Base-by-base conservation (phyloP, 495 filamentous ascomycete genomes). In the Annulohypoxylon moriforme region DNA sequence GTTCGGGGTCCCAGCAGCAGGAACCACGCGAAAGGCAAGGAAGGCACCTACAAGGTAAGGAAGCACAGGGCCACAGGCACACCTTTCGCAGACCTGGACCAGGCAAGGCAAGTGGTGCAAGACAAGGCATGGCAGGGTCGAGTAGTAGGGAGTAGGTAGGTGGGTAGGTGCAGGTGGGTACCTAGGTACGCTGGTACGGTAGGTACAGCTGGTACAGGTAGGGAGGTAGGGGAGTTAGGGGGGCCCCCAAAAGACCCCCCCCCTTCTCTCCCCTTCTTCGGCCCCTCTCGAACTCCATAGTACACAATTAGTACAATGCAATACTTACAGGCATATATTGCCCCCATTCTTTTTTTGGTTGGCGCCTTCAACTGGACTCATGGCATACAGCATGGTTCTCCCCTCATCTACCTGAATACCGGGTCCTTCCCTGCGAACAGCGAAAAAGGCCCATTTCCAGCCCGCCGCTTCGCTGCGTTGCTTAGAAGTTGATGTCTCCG, bases 331-430 rank as follows among this genome's bases (percentile, higher is more conserved):
- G 60, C 61, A 70, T 58, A 70, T 58, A 57, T 61, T 49, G 55
- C 34, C 64, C 56, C 64, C 69, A 58, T 67, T 72, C 20, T 72
- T 64, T 72, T 58, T 44, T 38, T 7, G 38, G 40, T 49, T 63
- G 63, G 63, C 57, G 31, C 34, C 25, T 68, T 69, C 59, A 31
- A 58, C 49, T 47, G 40, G 16, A 69, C 66, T 64, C 53, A 69
- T 73, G 64, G 52, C 57, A 63, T 38, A 60, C 47, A 25, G 55
- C 60, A 69, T 66, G 65, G 71, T 67, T 73, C 55, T 67, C 61
- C 71, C 67, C 66, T 66, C 67, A 73, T 47, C 71, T 70, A 74
- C 72, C 72, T 74, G 72, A 74, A 71, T 71, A 74, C 59, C 67
- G 72, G 72, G 72, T 71, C 72, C 50, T 36, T 36, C 50, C 58